Base-by-base conservation (phyloP, 495 filamentous ascomycete genomes). In the Glutinoglossum americanum region DNA sequence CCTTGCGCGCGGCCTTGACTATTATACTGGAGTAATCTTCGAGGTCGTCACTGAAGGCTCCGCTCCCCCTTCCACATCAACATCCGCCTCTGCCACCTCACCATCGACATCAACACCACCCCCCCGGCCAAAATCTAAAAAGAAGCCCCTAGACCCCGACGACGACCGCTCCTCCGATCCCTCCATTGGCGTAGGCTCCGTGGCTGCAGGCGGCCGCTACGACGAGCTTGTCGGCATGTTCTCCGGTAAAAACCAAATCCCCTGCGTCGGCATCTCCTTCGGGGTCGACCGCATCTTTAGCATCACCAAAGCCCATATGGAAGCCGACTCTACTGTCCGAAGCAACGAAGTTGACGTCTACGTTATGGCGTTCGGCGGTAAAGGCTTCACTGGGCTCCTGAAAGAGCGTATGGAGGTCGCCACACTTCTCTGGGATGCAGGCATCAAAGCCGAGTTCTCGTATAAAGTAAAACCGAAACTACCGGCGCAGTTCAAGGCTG, bases 171-270 rank as follows among this genome's bases (percentile, higher is more conserved):
- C 84, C 19, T 78, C 83, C 49, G 88, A 93, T 67, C 86, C 85
- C 8, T 81, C 80, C 11, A 71, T 92, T 23, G 87, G 88, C 53
- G 85, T 95, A 41, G 87, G 87, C 53, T 87, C 81, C 64, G 80
- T 94, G 37, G 89, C 89, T 10, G 90, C 88, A 3, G 90, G 90
- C 62, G 90, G 89, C 55, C 78, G 90, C 51, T 95, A 96, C 68
- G 90, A 96, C 66, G 85, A 89, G 64, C 77, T 95, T 3, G 90
- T 95, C 30, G 84, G 84, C 68, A 94, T 94, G 87, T 96, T 94
- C 74, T 73, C 72, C 47, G 82, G 81, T 60, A 93, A 92, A 71
- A 73, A 73, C 0, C 81, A 87, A 64, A 85, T 94, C 39, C 90
- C 90, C 27, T 95, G 90, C 65, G 87, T 95, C 7, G 89, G 90